These are phyloP conservation scores for Paxillus involutus DNA, from an alignment of 768 basidiomycete genomes.

Conservation along the genomic window DNA sequence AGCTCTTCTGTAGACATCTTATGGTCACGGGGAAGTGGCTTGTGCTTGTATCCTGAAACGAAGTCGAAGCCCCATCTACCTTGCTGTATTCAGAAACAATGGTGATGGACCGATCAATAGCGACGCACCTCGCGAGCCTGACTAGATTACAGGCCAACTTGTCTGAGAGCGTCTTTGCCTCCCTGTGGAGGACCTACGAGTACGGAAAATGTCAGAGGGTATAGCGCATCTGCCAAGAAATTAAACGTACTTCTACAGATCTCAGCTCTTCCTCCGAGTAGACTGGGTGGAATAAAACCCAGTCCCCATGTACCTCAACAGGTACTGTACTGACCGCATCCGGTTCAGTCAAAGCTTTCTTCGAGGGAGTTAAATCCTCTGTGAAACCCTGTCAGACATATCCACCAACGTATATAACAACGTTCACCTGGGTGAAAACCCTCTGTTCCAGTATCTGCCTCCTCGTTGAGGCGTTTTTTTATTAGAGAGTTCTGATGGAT, in stretches of 20 bases:
- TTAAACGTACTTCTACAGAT: constrained; percentile 58
- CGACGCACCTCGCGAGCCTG: constrained; percentile 44
- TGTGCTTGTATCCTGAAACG: constrained; percentile 83
- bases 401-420: neutral
- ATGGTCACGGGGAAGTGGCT: constrained; percentile 55
- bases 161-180: constrained; percentile 67
- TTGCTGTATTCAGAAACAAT: neutral
- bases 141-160: constrained; percentile 70
- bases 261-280: constrained; percentile 74
- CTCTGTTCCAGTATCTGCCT: constrained; percentile 30
- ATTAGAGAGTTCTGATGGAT: constrained; percentile 21
- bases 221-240: constrained; percentile 1
- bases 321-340: constrained; percentile 56
- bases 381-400: constrained; percentile 1
- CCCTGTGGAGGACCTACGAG: constrained; percentile 64
- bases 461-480: constrained; percentile 23
- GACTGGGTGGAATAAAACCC: constrained; percentile 93
- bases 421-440: constrained; percentile 35
- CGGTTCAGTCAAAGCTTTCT: constrained; percentile 20
- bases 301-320: constrained; percentile 65
- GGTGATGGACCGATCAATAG: constrained; percentile 1
- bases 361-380: constrained; percentile 26
- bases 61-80: constrained; percentile 73
- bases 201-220: constrained; percentile 5
- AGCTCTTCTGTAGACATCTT: constrained; percentile 75